These are phyloP conservation scores for Pichia sp. DNA, from an alignment of 1,139 yeast species.

Conservation along the genomic window DNA sequence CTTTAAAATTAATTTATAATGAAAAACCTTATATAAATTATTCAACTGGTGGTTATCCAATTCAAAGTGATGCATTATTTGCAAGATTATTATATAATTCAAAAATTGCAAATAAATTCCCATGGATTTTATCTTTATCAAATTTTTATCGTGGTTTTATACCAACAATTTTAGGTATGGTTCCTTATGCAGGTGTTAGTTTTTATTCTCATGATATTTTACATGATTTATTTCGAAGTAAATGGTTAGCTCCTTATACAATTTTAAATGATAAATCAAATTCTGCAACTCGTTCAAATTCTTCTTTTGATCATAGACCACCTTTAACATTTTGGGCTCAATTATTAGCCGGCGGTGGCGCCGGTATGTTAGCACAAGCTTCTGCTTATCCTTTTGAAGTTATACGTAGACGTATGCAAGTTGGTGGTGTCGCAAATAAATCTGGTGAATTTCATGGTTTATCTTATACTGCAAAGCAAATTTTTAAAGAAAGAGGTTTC, in stretches of 20 bases:
- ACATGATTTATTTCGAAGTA: slow-evolving; percentile 76
- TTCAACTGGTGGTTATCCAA: slow-evolving; percentile 23
- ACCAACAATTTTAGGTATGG: slow-evolving; percentile 92
- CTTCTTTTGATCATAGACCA: slow-evolving; percentile 47
- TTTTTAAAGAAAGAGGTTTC: slow-evolving; percentile 67
- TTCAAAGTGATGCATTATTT: slow-evolving; percentile 24
- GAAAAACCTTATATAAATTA: slow-evolving; percentile 46
- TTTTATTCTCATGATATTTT: slow-evolving; percentile 89
- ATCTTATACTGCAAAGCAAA: slow-evolving; percentile 46
- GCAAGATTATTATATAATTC: slow-evolving; percentile 36
- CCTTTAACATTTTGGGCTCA: slow-evolving; percentile 90
- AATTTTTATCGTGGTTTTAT: slow-evolving; percentile 93
- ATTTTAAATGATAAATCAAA: slow-evolving; percentile 32
- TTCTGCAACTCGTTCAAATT: slow-evolving; percentile 15
- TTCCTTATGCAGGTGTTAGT: slow-evolving; percentile 97
- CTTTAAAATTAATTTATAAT: slow-evolving; percentile 49
- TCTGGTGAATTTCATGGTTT: slow-evolving; percentile 56
- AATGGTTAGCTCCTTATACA: slow-evolving; percentile 48
- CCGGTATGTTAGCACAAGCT: slow-evolving; percentile 93
- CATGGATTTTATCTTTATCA: slow-evolving; percentile 38
- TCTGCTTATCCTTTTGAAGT: slow-evolving; percentile 98
- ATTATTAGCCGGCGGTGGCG: slow-evolving; percentile 86
- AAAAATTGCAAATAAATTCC: slow-evolving; percentile 22
- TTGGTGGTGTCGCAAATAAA: slow-evolving; percentile 65
- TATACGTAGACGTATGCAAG: slow-evolving; percentile 92